Evolutionary conservation across 139 green algal genomes (phyloP).

Genomic region (Chlorella sp.): DNA sequence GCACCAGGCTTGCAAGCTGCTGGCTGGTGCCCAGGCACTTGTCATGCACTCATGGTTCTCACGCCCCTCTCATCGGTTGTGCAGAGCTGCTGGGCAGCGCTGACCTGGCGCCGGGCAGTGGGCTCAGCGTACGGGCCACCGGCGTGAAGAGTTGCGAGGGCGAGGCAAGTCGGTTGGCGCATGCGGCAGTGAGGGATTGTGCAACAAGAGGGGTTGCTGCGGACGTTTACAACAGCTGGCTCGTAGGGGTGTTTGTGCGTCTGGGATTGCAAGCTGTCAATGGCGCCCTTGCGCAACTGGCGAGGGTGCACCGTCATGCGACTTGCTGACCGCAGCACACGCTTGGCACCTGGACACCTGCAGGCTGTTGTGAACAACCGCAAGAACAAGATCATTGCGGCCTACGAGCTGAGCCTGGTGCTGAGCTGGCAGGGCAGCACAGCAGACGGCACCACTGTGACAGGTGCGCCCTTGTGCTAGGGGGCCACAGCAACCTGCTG

Average conservation of each 20-base stretch:
- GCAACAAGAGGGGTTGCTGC: too few species aligned
- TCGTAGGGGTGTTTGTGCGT: too few species aligned
- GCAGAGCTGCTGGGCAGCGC: slow-evolving; percentile 58
- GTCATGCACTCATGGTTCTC: neutral
- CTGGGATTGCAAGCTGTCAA: too few species aligned
- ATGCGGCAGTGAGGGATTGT: too few species aligned
- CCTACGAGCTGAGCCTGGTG: slow-evolving; percentile 84
- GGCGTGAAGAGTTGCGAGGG: slow-evolving; percentile 42
- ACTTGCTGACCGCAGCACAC: too few species aligned
- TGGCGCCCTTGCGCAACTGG: too few species aligned
- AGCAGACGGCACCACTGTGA: slow-evolving; percentile 13
- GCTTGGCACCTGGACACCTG: too few species aligned
- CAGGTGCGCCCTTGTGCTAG: neutral
- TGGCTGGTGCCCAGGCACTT: neutral
- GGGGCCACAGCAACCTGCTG: too few species aligned
- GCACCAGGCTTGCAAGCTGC: too few species aligned
- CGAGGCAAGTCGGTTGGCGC: slow-evolving; percentile 47
- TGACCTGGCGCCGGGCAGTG: slow-evolving; percentile 39
- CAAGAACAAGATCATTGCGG: slow-evolving; percentile 88
- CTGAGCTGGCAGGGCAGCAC: slow-evolving; percentile 64
- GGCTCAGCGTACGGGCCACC: slow-evolving; percentile 6
- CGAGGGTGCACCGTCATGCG: too few species aligned
- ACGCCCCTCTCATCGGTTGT: neutral
- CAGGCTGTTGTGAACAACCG: slow-evolving; percentile 81
- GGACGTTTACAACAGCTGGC: too few species aligned